A percentile compares a stretch with the other conserved stretches of the same genome.
Conservation (phyloP, 495 filamentous ascomycete species). For the Ascobolus immersus region DNA sequence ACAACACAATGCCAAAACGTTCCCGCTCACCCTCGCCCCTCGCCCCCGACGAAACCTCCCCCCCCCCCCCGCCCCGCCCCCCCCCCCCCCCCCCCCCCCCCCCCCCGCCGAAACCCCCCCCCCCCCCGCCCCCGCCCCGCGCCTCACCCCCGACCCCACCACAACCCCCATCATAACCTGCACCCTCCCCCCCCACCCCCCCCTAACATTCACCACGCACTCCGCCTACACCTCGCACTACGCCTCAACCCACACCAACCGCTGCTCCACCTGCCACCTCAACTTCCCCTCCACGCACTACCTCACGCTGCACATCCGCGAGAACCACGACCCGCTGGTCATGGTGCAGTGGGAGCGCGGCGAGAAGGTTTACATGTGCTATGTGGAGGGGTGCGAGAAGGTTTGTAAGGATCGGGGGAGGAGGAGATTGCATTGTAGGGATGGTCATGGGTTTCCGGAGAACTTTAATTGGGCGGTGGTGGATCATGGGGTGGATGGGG, state of each 20-base stretch:
- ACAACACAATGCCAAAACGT: too few relatives aligned
- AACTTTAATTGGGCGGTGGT: slow-evolving; percentile 14
- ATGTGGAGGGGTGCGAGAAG: slow-evolving; percentile 66
- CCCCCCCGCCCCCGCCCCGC: too few relatives aligned
- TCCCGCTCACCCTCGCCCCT: too few relatives aligned
- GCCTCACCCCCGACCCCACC: background rate
- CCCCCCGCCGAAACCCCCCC: too few relatives aligned
- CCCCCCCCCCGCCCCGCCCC: too few relatives aligned
- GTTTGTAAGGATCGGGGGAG: slow-evolving; percentile 67
- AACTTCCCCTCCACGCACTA: slow-evolving; percentile 28
- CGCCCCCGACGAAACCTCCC: too few relatives aligned
- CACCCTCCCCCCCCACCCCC: background rate
- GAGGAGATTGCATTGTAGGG: slow-evolving; percentile 61
- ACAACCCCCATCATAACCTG: background rate
- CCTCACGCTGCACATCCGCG: slow-evolving; percentile 63
- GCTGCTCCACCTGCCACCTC: slow-evolving; percentile 27
- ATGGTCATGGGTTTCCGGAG: slow-evolving; percentile 83
- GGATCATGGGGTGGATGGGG: background rate
- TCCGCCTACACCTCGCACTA: slow-evolving; percentile 79
- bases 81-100: too few relatives aligned
- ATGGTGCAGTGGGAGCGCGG: slow-evolving; percentile 46
- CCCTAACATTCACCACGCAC: slow-evolving; percentile 35
- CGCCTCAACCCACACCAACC: slow-evolving; percentile 50
- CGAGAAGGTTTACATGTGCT: slow-evolving; percentile 74
- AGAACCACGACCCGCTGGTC: slow-evolving; percentile 65